Evolutionary conservation across 2,329 filamentous ascomycete species (phyloP).

Genomic region (Curvularia hawaiiensis): DNA sequence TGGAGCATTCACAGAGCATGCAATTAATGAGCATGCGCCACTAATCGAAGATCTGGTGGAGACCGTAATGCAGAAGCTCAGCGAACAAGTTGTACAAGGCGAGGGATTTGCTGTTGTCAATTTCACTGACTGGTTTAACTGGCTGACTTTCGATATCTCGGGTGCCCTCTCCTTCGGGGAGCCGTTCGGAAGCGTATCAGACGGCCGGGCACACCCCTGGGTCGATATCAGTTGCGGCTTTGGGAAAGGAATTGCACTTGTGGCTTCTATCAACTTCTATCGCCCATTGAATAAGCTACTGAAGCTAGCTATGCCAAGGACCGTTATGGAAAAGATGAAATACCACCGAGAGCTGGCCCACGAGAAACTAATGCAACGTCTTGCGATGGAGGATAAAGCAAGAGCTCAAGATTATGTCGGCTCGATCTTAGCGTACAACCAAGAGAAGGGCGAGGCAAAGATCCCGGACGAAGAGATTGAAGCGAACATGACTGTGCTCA

Average conservation of each 20-base stretch:
- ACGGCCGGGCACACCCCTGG: slow-evolving; percentile 38
- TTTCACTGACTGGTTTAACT: slow-evolving; percentile 22
- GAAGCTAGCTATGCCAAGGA: slow-evolving; percentile 15
- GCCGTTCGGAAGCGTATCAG: slow-evolving; percentile 39
- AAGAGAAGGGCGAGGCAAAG: slow-evolving; percentile 24
- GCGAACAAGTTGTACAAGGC: slow-evolving; percentile 14
- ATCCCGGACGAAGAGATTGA: slow-evolving; percentile 42
- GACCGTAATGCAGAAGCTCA: slow-evolving; percentile 36
- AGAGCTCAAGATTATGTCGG: slow-evolving; percentile 35
- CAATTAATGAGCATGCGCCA: slow-evolving; percentile 48
- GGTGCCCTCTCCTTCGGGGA: slow-evolving; percentile 59
- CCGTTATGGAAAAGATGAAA: slow-evolving; percentile 19
- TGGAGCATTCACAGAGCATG: slow-evolving; percentile 52
- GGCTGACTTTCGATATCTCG: slow-evolving; percentile 28
- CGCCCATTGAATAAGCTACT: slow-evolving; percentile 25
- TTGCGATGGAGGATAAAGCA: slow-evolving; percentile 35
- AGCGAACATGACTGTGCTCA: slow-evolving; percentile 40
- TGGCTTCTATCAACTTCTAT: slow-evolving; percentile 32
- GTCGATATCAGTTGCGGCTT: slow-evolving; percentile 33
- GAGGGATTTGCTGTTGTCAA: slow-evolving; percentile 24
- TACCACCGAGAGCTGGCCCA: slow-evolving; percentile 24
- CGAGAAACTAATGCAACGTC: slow-evolving; percentile 30
- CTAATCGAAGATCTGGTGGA: slow-evolving; percentile 43
- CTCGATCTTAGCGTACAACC: slow-evolving; percentile 32
- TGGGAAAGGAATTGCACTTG: slow-evolving; percentile 30